These are phyloP conservation scores for Fusarium illudens DNA, from an alignment of 2,329 filamentous ascomycete genomes.

Conservation along the genomic window DNA sequence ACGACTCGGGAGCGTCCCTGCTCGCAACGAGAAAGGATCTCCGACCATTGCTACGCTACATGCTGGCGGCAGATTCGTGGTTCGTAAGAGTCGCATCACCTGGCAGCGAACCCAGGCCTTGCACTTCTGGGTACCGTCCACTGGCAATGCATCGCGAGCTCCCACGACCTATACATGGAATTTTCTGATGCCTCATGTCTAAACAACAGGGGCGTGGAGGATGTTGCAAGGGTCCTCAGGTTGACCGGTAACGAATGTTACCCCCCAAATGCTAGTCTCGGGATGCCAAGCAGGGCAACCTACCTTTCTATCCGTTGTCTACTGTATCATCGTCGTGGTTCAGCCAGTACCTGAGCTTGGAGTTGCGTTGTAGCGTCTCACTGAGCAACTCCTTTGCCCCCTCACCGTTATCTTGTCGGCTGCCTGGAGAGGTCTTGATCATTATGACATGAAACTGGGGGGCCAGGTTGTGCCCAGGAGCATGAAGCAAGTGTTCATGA, in stretches of 20 bases:
- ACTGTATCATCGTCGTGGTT: background rate
- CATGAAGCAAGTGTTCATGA: background rate
- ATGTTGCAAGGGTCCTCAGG: conserved; percentile 1
- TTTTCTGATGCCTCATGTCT: background rate
- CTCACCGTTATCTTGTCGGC: background rate
- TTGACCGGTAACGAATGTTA: conserved; percentile 6
- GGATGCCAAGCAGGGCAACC: conserved; percentile 18
- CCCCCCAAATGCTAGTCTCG: conserved; percentile 7
- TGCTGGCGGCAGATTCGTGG: background rate
- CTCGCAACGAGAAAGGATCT: conserved; percentile 7
- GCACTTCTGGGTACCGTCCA: background rate
- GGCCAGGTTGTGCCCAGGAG: background rate
- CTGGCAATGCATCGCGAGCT: background rate
- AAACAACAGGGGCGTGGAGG: background rate
- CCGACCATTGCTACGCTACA: background rate
- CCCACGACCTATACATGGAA: background rate
- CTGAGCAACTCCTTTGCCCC: background rate
- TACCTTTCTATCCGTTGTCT: background rate
- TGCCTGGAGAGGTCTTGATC: background rate
- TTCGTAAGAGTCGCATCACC: conserved; percentile 18
- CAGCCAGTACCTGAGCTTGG: background rate
- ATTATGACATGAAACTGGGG: background rate
- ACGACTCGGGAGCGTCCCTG: conserved; percentile 4
- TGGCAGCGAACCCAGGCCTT: background rate
- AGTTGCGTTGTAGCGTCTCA: background rate